Evolutionary conservation across 2,329 filamentous ascomycete species (phyloP), one percentile per base, ranked within the genome.

Genomic region (Ilyonectria mors-panacis): DNA sequence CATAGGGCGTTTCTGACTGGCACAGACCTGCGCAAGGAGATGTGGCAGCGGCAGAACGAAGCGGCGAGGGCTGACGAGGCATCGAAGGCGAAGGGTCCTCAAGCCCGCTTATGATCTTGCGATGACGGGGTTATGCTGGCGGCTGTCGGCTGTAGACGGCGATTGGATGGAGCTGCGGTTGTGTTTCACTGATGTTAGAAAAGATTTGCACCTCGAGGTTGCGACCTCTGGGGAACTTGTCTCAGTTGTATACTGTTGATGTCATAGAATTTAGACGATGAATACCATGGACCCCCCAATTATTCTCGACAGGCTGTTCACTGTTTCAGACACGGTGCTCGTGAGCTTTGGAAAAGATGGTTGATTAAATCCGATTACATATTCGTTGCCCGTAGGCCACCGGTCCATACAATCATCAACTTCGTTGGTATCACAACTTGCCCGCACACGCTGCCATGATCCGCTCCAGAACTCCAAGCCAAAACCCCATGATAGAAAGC

Each of bases 41-140:
- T 89, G 87, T 91, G 89, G 89, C 80, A 78, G 73, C 81, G 83
- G 56, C 75, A 84, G 23, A 91, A 90, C 72, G 79, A 71, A 26
- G 64, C 44, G 47, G 69, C 66, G 1, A 61, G 55, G 51, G 63
- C 63, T 17, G 63, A 65, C 35, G 63, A 65, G 26, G 48, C 56
- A 2, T 19, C 51, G 19, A 64, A 59, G 37, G 39, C 54, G 15
- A 56, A 30, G 26, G 39, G 26, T 17, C 19, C 19, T 8, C 10
- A 33, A 12, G 50, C 50, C n/a, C 63, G 44, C 9, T 57, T 65
- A 42, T 65, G 42, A 54, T 21, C 37, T 37, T 37, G 15, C 1
- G 37, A 42, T 8, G 15, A n/a, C 4, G 15, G 15, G 5, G 17
- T 17, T 6, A 8, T 15, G 37, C 15, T 39, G 15, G 17, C 5